Evolutionary conservation across 768 basidiomycete species (phyloP).

Genomic region (Mycena rosella): DNA sequence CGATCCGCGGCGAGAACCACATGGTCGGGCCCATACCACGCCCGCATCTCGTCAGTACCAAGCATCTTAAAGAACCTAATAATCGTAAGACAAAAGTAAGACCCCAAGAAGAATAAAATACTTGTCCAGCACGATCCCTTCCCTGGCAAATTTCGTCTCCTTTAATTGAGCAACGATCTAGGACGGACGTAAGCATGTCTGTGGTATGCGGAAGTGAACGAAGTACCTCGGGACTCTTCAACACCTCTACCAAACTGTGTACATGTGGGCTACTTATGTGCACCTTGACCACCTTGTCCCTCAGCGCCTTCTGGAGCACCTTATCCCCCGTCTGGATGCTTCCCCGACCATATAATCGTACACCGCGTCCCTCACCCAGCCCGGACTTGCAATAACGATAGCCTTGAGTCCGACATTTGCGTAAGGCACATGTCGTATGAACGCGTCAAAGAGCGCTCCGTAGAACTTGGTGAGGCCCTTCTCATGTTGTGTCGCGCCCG

Average conservation of each 20-base stretch:
- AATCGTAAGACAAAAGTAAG: constrained; percentile 16
- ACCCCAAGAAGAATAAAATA: constrained; percentile 43
- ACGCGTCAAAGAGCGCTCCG: constrained; percentile 85
- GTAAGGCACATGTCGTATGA: constrained; percentile 93
- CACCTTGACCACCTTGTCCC: constrained; percentile 90
- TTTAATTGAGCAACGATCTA: constrained; percentile 84
- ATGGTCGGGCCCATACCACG: constrained; percentile 99
- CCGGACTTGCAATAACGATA: constrained; percentile 96
- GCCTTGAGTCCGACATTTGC: constrained; percentile 78
- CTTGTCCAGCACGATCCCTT: constrained; percentile 93
- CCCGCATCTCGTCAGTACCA: constrained; percentile 92
- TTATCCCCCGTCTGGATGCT: constrained; percentile 87
- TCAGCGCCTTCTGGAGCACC: constrained; percentile 75
- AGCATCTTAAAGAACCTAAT: constrained; percentile 98
- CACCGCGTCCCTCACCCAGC: constrained; percentile 93
- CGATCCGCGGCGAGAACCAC: constrained; percentile 92
- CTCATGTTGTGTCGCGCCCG: constrained; percentile 88
- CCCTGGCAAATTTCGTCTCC: constrained; percentile 96
- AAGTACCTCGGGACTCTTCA: constrained; percentile 93
- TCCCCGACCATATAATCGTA: constrained; percentile 87
- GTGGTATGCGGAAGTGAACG: neutral
- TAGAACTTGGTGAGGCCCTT: constrained; percentile 92
- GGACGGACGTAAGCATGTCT: constrained; percentile 2
- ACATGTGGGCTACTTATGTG: constrained; percentile 96
- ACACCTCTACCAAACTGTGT: constrained; percentile 93